Conservation (phyloP, 192 early-diverging fungal genomes). For the Chytriomyces confervae region DNA sequence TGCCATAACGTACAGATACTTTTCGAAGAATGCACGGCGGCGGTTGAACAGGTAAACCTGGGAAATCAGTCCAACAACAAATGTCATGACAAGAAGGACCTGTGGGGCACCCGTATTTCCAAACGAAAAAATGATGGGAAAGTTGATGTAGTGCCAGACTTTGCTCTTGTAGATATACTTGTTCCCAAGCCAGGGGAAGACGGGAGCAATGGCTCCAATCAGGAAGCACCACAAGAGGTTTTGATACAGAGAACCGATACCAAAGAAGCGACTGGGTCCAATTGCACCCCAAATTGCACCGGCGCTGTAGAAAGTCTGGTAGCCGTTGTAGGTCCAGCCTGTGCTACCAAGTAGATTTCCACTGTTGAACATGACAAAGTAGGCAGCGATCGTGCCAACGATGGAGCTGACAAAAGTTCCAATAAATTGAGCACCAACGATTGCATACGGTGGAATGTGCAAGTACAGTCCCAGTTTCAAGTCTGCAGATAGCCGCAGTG, state of each 20-base stretch:
- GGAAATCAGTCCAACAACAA: slow-evolving; percentile 5
- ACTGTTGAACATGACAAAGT: slow-evolving; percentile 38
- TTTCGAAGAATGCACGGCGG: slow-evolving; percentile 26
- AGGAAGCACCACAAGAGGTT: slow-evolving; percentile 39
- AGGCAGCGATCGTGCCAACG: slow-evolving; percentile 46
- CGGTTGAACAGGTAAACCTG: slow-evolving; percentile 37
- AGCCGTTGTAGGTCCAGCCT: slow-evolving; percentile 33
- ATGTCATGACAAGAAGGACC: slow-evolving; percentile 30
- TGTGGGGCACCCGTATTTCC: not conserved
- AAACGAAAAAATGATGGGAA: slow-evolving; percentile 33
- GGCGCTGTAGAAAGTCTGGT: slow-evolving; percentile 66
- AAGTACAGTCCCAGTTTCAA: slow-evolving; percentile 83
- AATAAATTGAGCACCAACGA: slow-evolving; percentile 63
- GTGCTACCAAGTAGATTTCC: slow-evolving; percentile 21
- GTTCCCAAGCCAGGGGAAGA: slow-evolving; percentile 45
- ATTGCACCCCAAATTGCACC: slow-evolving; percentile 78
- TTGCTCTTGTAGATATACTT: slow-evolving; percentile 43
- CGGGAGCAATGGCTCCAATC: slow-evolving; percentile 43
- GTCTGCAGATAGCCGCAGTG: slow-evolving; percentile 70
- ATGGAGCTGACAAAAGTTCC: slow-evolving; percentile 67
- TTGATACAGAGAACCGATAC: slow-evolving; percentile 39
- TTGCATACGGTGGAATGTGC: slow-evolving; percentile 67
- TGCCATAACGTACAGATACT: slow-evolving; percentile 61
- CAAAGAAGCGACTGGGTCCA: slow-evolving; percentile 71
- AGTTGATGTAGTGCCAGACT: slow-evolving; percentile 27